A percentile compares a stretch with the other conserved stretches of the same genome.
These are phyloP conservation scores for Xylaria sp. DNA, from an alignment of 495 filamentous ascomycete genomes.

Conservation along the genomic window DNA sequence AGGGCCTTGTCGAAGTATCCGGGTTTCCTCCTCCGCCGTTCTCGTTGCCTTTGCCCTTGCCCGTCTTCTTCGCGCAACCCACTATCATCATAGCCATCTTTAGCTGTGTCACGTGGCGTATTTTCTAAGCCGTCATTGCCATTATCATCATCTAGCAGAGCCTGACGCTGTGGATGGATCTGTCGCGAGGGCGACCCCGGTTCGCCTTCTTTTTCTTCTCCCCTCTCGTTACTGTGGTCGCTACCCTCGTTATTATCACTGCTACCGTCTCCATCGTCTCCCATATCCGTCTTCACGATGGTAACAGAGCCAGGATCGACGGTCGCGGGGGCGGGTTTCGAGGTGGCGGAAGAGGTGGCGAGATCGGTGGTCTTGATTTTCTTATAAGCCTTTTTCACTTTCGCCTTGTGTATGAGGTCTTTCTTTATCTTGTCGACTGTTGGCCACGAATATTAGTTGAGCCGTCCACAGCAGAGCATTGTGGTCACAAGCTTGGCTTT, in stretches of 20 bases:
- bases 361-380: constrained; percentile 77
- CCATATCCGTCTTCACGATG: constrained; percentile 12
- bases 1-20: constrained; percentile 80
- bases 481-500: constrained; percentile 11
- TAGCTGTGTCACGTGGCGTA: not conserved
- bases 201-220: not conserved
- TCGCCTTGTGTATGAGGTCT: constrained; percentile 89
- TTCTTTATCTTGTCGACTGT: constrained; percentile 91
- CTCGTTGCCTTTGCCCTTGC: constrained; percentile 2
- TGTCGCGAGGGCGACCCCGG: constrained; percentile 44
- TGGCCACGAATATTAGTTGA: constrained; percentile 26
- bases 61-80: not conserved
- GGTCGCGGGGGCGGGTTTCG: constrained; percentile 12
- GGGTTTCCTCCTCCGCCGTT: constrained; percentile 57
- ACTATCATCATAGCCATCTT: constrained; percentile 19
- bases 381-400: constrained; percentile 90
- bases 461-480: not conserved
- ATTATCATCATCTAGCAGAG: constrained; percentile 54
- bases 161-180: constrained; percentile 72
- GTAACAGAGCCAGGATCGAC: constrained; percentile 10
- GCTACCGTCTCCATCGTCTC: not conserved
- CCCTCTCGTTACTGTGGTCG: constrained; percentile 22
- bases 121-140: constrained; percentile 29
- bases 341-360: constrained; percentile 32
- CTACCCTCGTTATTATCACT: not conserved